Conservation (phyloP, 768 basidiomycete species). For the Lactifluus piperatus region DNA sequence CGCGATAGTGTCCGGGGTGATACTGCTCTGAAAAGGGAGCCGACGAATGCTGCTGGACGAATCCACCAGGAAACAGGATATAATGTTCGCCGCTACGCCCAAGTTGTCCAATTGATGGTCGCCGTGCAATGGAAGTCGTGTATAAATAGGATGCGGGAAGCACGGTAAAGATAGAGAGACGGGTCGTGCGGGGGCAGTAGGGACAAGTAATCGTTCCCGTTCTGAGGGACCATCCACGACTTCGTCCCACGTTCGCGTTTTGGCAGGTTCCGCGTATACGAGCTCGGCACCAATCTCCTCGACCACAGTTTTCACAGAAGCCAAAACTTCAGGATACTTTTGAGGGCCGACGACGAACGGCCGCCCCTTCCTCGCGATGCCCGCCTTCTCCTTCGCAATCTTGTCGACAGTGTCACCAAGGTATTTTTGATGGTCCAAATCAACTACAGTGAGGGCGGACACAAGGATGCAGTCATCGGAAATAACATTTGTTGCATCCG, state of each 20-base stretch:
- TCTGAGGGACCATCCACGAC: conserved; percentile 29
- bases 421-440: conserved; percentile 89
- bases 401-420: conserved; percentile 65
- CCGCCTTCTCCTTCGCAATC: conserved; percentile 79
- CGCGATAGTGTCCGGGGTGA: conserved; percentile 44
- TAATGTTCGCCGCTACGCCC: conserved; percentile 52
- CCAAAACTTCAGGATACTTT: conserved; percentile 39
- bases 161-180: conserved; percentile 37
- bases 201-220: conserved; percentile 20
- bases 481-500: conserved; percentile 91
- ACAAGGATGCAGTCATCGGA: conserved; percentile 58
- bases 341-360: conserved; percentile 66
- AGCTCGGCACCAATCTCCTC: conserved; percentile 33
- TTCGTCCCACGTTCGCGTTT: conserved; percentile 29
- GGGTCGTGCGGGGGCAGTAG: conserved; percentile 33
- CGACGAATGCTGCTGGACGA: conserved; percentile 25
- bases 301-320: conserved; percentile 37
- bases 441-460: conserved; percentile 80
- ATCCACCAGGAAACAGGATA: conserved; percentile 47
- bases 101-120: conserved; percentile 82
- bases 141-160: conserved; percentile 37
- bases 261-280: conserved; percentile 27
- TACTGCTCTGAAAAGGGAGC: conserved; percentile 23
- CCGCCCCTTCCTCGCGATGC: conserved; percentile 56
- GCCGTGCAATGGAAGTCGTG: conserved; percentile 62